Percentiles rank a stretch among this genome's conserved stretches.
Conservation (phyloP, 2,329 filamentous ascomycete species). For the Pestalotiopsis sp. region DNA sequence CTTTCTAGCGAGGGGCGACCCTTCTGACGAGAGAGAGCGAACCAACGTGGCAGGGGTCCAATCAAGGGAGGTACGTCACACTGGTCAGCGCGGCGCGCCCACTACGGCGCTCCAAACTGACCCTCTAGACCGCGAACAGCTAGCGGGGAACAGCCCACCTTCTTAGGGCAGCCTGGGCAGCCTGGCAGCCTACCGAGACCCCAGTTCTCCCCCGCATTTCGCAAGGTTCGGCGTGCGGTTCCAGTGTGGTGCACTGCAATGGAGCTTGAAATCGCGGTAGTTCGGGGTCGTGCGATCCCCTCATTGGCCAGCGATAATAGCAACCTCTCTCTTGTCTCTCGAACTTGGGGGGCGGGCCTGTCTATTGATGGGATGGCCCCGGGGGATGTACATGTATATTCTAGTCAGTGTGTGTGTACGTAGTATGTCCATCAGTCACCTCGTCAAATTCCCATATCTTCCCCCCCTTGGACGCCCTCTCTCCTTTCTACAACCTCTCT, state of each 20-base stretch:
- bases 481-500: not conserved
- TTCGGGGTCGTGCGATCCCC: not conserved
- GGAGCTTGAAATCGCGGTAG: not conserved
- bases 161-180: not conserved
- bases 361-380: not conserved
- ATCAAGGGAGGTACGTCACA: constrained; percentile 1
- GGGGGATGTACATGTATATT: not conserved
- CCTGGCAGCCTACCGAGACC: not conserved
- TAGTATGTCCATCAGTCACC: not conserved
- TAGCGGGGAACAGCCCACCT: not conserved
- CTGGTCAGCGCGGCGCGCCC: not conserved
- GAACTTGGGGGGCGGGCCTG: not conserved
- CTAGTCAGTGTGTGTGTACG: too few relatives aligned
- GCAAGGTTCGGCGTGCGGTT: not conserved
- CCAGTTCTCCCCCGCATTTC: constrained; percentile 8
- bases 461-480: not conserved
- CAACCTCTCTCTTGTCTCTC: not conserved
- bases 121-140: not conserved
- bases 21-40: not conserved
- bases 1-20: not conserved
- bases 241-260: not conserved
- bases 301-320: constrained; percentile 8
- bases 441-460: not conserved
- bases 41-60: not conserved
- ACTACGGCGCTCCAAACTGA: not conserved